phyloP scores from a whole-genome alignment of 148 eudicot species.

The Rhododendron vialii region DNA sequence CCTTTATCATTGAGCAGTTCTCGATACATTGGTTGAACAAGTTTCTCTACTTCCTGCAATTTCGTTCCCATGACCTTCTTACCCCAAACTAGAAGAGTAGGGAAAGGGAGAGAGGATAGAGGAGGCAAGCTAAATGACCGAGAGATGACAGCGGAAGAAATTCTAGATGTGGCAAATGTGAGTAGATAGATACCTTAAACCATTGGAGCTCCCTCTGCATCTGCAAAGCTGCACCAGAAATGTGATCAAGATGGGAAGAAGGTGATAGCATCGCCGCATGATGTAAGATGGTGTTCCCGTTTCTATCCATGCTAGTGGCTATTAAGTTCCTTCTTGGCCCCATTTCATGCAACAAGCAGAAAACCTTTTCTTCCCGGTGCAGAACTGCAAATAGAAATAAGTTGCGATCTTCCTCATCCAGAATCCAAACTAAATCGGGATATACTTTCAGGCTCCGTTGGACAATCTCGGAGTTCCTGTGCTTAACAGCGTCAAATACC shows the following conservation, averaged over 20 bases:
- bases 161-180: neutral
- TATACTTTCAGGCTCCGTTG: neutral
- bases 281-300: constrained; percentile 17
- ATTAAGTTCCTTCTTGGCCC: neutral
- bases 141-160: neutral
- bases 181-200: neutral
- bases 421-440: constrained; percentile 17
- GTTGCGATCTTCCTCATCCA: constrained; percentile 5
- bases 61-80: neutral
- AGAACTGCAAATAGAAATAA: constrained; percentile 16
- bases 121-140: neutral
- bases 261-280: constrained; percentile 17
- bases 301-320: constrained; percentile 13
- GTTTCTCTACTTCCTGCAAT: neutral
- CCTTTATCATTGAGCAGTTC: neutral
- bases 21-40: neutral
- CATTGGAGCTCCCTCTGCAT: constrained; percentile 3
- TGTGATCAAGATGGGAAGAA: constrained; percentile 5
- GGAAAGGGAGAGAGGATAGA: neutral
- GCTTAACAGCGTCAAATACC: neutral
- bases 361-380: constrained; percentile 15
- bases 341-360: constrained; percentile 6
- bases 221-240: constrained; percentile 18
- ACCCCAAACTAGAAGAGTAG: neutral
- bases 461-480: constrained; percentile 11